Conservation (phyloP, 164 flowering plant genomes). For the Chimonanthus salicifolius region DNA sequence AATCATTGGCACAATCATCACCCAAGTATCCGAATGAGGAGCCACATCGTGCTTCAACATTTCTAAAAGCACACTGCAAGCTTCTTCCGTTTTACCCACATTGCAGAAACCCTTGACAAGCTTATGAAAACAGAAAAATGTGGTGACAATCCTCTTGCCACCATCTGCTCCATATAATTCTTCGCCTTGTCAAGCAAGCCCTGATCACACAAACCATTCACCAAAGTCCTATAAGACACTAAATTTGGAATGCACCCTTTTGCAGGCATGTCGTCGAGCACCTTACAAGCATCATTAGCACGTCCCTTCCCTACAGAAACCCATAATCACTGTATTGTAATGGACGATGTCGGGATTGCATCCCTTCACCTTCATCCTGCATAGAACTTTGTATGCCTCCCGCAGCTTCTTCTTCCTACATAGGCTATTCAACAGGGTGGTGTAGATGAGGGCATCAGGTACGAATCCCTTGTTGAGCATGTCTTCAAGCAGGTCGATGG, state of each 20-base stretch:
- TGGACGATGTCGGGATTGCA: conserved; percentile 89
- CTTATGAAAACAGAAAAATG: conserved; percentile 68
- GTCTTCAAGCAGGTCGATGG: conserved; percentile 72
- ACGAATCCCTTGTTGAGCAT: conserved; percentile 91
- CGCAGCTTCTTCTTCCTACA: conserved; percentile 87
- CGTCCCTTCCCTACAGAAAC: conserved; percentile 81
- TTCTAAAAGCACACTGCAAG: conserved; percentile 44
- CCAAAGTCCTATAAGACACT: conserved; percentile 75
- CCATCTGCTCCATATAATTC: conserved; percentile 53
- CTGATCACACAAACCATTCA: conserved; percentile 63
- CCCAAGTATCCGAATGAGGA: conserved; percentile 65
- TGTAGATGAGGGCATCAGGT: conserved; percentile 74
- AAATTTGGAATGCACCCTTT: conserved; percentile 81
- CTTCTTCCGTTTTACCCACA: conserved; percentile 63
- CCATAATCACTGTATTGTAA: conserved; percentile 73
- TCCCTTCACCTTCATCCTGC: conserved; percentile 88
- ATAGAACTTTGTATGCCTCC: conserved; percentile 95
- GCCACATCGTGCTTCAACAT: conserved; percentile 52
- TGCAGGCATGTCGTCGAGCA: conserved; percentile 64
- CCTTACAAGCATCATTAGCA: conserved; percentile 69
- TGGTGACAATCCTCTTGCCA: conserved; percentile 56
- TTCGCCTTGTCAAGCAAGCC: conserved; percentile 70
- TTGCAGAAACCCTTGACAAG: conserved; percentile 61
- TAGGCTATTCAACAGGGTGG: conserved; percentile 76
- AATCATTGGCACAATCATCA: conserved; percentile 43